These are phyloP conservation scores for Globisporangium camurandrum DNA, from an alignment of 352 stramenopile genomes.

Conservation along the genomic window DNA sequence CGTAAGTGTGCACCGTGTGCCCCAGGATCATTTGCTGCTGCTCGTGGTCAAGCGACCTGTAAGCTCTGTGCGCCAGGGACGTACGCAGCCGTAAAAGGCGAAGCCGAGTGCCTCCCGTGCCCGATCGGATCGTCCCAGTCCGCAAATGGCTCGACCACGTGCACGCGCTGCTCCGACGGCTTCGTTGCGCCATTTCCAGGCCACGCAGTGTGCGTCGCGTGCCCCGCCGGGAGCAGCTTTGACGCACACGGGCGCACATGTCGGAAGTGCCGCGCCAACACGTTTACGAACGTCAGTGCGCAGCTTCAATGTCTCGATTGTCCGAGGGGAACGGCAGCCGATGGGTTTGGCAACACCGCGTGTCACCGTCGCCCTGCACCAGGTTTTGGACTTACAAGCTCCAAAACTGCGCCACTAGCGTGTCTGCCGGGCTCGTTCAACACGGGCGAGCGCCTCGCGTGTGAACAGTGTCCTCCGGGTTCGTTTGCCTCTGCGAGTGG, in stretches of 20 bases:
- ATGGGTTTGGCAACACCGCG: slow-evolving; percentile 5
- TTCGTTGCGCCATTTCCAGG: slow-evolving; percentile 28
- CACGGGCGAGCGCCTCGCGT: slow-evolving; percentile 2
- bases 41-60: slow-evolving; percentile 19
- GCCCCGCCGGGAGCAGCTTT: slow-evolving; percentile 31
- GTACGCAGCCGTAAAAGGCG: slow-evolving; percentile 22
- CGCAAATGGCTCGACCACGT: slow-evolving; percentile 16
- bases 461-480: slow-evolving; percentile 2
- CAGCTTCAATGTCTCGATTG: slow-evolving; percentile 5
- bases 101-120: slow-evolving; percentile 40
- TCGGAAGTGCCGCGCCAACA: slow-evolving; percentile 2
- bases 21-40: slow-evolving; percentile 29
- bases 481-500: slow-evolving; percentile 1
- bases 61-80: slow-evolving; percentile 21
- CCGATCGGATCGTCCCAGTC: slow-evolving; percentile 33
- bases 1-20: slow-evolving; percentile 29
- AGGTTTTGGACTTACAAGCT: slow-evolving; percentile 1
- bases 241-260: slow-evolving; percentile 9
- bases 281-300: slow-evolving; percentile 7
- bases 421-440: slow-evolving; percentile 5
- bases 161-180: slow-evolving; percentile 28
- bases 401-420: background rate
- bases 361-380: slow-evolving; percentile 1
- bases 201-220: slow-evolving; percentile 27
- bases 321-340: slow-evolving; percentile 5